These are phyloP conservation scores for Colletotrichum aenigma DNA, from an alignment of 2,329 filamentous ascomycete species.

Conservation along the genomic window DNA sequence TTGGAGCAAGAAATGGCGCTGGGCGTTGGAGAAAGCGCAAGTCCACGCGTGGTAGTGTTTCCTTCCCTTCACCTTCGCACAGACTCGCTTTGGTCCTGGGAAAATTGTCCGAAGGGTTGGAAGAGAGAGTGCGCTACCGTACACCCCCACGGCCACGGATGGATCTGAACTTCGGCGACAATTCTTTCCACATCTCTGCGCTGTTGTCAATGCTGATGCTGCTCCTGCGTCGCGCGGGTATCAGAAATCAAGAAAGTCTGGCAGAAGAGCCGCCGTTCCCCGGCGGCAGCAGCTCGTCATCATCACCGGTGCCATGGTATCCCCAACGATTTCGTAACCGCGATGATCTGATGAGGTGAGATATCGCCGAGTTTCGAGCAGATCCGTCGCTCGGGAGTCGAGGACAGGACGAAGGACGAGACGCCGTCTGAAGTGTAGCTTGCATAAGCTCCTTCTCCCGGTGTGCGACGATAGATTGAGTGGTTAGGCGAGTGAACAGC, in stretches of 20 bases:
- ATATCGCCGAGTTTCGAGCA: neutral
- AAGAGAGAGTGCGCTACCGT: neutral
- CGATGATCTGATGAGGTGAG: neutral
- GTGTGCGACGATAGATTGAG: neutral
- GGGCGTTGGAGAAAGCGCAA: neutral
- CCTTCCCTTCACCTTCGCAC: neutral
- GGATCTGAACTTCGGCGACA: constrained; percentile 11
- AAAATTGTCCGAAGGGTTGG: neutral
- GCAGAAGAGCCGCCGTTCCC: neutral
- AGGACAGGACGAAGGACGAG: neutral
- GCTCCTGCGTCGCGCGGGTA: constrained; percentile 1
- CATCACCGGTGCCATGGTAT: constrained; percentile 1
- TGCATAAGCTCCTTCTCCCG: neutral
- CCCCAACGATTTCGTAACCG: neutral
- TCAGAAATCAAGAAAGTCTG: neutral
- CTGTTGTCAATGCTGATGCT: neutral
- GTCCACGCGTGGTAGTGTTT: neutral
- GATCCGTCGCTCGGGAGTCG: neutral
- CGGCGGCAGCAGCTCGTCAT: neutral
- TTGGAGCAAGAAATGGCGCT: neutral
- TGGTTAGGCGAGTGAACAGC: neutral
- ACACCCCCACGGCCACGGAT: constrained; percentile 11
- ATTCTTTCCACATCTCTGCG: neutral
- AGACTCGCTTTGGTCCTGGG: neutral
- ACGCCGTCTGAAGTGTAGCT: constrained; percentile 10